Base-by-base conservation (phyloP, 345 rosid species). In the Noccaea caerulescens region DNA sequence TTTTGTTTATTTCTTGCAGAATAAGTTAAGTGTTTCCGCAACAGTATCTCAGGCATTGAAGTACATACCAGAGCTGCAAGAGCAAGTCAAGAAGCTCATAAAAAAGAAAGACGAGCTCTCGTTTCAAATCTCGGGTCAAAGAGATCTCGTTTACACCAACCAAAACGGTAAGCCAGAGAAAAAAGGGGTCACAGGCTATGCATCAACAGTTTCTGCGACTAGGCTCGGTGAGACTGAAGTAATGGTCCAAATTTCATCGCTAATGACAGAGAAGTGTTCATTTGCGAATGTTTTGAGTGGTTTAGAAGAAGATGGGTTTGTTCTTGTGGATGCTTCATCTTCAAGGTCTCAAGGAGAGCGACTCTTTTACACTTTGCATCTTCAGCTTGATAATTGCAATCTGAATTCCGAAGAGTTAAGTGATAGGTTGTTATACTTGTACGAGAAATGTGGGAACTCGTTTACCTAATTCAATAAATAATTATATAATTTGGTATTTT, bases 51-150 rank as follows among this genome's bases (percentile, higher is more conserved):
- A 50, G 0, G 81, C 80, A 32, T 34, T 87, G 7, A 80, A 79
- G 58, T 85, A 85, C 75, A 84, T 87, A 68, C 93, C 90, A 14
- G 84, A 84, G 49, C 69, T 84, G 18, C 82, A 84, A 50, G 71
- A 68, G 5, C 60, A 84, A 76, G 78, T 85, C 49, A 79, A 84
- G 55, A 75, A 13, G 32, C 51, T 78, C 42, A 12, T 10, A n/a
- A 58, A 79, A n/a, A 77, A 69, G 73, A 87, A 82, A 61, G 82
- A 84, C 52, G 82, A 84, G 12, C 78, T 87, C 39, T 47, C 83
- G 43, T 41, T 79, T 12, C 77, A 49, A 42, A 54, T 84, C 9
- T 61, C 78, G 0, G 56, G 72, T 62, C 69, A 57, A 71, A 52
- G 53, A 57, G 55, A 64, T 25, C 62, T 60, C 25, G 11, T 47